Conservation (phyloP, 75 land plant species). For the Selaginella moellendorffii region DNA sequence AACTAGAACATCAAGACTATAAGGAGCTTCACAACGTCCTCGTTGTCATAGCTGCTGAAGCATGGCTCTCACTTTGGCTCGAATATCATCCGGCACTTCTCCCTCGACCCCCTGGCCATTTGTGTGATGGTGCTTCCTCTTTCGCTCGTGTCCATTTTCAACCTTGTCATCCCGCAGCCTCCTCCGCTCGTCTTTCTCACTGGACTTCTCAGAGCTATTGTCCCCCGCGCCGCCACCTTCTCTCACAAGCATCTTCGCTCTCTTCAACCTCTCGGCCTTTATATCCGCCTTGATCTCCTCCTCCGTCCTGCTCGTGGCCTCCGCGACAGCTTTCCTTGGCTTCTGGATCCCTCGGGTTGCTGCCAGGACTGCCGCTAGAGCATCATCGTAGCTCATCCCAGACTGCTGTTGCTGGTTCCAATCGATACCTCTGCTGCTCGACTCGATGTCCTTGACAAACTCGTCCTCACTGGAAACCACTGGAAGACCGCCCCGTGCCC, state of each 20-base stretch:
- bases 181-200: background rate
- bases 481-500: too few species aligned
- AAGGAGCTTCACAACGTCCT: too few species aligned
- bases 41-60: constrained; percentile 11
- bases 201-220: constrained; percentile 47
- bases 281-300: background rate
- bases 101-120: background rate
- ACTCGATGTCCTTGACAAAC: too few species aligned
- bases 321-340: background rate
- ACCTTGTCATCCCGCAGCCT: background rate
- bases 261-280: constrained; percentile 75
- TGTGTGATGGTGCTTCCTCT: background rate
- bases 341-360: constrained; percentile 50
- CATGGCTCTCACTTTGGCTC: constrained; percentile 80
- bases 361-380: constrained; percentile 62
- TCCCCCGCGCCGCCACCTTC: too few species aligned
- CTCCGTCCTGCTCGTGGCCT: constrained; percentile 8
- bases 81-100: constrained; percentile 45
- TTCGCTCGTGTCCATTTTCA: background rate
- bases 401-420: constrained; percentile 8
- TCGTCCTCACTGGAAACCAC: too few species aligned
- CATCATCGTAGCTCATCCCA: constrained; percentile 44
- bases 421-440: background rate
- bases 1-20: too few species aligned
- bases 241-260: constrained; percentile 84